Conservation (phyloP, 306 rosid genomes). For the Comarum palustre region DNA sequence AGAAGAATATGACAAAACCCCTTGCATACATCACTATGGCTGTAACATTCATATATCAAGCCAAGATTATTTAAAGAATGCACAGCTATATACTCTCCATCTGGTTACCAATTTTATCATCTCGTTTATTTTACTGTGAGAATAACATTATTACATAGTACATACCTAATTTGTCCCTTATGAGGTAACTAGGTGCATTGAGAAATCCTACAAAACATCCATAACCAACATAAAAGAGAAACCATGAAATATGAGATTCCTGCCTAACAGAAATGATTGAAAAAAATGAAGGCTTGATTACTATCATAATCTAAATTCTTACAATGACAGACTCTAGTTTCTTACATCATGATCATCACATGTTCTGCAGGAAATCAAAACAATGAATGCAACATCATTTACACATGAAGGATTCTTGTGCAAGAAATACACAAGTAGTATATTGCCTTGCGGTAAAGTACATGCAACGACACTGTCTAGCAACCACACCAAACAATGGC, state of each 20-base stretch:
- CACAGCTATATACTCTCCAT: neutral
- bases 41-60: neutral
- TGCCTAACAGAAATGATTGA: slow-evolving; percentile 22
- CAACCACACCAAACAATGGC: slow-evolving; percentile 49
- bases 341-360: slow-evolving; percentile 46
- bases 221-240: neutral
- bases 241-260: slow-evolving; percentile 11
- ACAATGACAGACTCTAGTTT: slow-evolving; percentile 41
- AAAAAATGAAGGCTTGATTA: slow-evolving; percentile 28
- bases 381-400: slow-evolving; percentile 50
- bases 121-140: neutral
- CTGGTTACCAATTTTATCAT: neutral
- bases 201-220: neutral
- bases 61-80: neutral
- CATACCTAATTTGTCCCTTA: neutral
- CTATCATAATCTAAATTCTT: slow-evolving; percentile 30
- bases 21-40: neutral
- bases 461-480: slow-evolving; percentile 48
- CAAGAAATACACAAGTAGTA: slow-evolving; percentile 64
- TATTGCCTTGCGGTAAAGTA: slow-evolving; percentile 53
- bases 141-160: neutral
- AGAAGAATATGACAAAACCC: neutral
- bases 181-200: neutral
- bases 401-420: slow-evolving; percentile 57
- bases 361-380: slow-evolving; percentile 30